phyloP scores from a whole-genome alignment of 1,139 yeast species.

The Lodderomyces jiufengensis region DNA sequence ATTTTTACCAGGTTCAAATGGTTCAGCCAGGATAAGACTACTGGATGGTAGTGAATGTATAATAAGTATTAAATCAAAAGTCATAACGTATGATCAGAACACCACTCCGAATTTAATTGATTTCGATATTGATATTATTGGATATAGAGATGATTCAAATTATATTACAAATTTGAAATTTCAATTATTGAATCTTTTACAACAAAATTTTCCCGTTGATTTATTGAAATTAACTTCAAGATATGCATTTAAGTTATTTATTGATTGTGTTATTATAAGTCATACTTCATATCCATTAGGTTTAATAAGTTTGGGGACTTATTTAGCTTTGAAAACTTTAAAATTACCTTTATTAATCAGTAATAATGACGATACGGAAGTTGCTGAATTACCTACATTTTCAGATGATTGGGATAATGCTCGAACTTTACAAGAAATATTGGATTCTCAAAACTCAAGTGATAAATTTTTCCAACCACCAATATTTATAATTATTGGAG shows the following conservation, averaged over 20 bases:
- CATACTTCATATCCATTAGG: slow-evolving; percentile 69
- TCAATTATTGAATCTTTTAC: slow-evolving; percentile 44
- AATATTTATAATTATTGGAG: slow-evolving; percentile 67
- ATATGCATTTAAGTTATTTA: slow-evolving; percentile 69
- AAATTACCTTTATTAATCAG: slow-evolving; percentile 71
- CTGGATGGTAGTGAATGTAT: slow-evolving; percentile 92
- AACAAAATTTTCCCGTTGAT: slow-evolving; percentile 45
- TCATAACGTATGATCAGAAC: slow-evolving; percentile 48
- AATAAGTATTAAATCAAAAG: slow-evolving; percentile 84
- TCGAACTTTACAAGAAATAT: slow-evolving; percentile 35
- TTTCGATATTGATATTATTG: slow-evolving; percentile 74
- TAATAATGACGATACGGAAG: slow-evolving; percentile 49
- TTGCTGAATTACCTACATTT: slow-evolving; percentile 88
- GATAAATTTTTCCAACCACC: slow-evolving; percentile 58
- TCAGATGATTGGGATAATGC: slow-evolving; percentile 81
- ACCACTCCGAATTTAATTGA: slow-evolving; percentile 44
- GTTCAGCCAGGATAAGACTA: slow-evolving; percentile 81
- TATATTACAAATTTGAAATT: slow-evolving; percentile 58
- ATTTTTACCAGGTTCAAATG: slow-evolving; percentile 82
- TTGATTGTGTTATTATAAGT: slow-evolving; percentile 78
- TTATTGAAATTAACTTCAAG: slow-evolving; percentile 62
- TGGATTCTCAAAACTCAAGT: not conserved
- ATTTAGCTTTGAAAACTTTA: slow-evolving; percentile 77
- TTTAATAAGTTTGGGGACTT: slow-evolving; percentile 70
- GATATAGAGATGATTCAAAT: slow-evolving; percentile 66